Evolutionary conservation across 768 basidiomycete genomes (phyloP), one percentile per base, ranked within the genome.

Genomic region (Termitomyces sp.): DNA sequence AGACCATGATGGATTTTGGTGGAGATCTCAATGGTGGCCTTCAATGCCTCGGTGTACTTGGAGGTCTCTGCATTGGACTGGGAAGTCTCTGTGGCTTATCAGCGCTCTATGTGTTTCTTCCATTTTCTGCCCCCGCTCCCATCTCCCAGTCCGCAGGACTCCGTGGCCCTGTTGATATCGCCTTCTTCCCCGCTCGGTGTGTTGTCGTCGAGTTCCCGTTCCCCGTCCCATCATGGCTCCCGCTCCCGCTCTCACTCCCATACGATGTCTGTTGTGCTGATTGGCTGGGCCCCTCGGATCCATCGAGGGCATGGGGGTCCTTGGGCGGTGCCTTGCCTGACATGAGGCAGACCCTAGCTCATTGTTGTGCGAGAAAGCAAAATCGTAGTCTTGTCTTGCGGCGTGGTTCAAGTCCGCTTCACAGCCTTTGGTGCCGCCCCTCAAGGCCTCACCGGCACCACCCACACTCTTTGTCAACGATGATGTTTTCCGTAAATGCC

Each of bases 311-410:
- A 61, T 89, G 76, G 48, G 89, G 89, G 57, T 88, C 89, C 64
- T 78, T 81, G 64, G 89, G 89, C 66, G 89, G 89, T 54, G 82
- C 85, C 76, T 87, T 89, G 69, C 88, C 87, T 72, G 89, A 89
- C 89, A 91, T 89, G 36, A 5, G 41, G 33, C 41, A 28, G 28
- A 54, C 30, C 33, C 30, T 6, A 33, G 50, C 33, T 6, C 50
- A 33, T 12, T 36, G 23, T 33, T 10, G 50, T 52, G n/a, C 16
- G 47, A 28, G 30, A 26, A 49, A 49, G 18, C n/a, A 49, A 49
- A 47, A 30, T 30, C 5, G 23, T 28, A 26, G 4, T n/a, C 8
- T 43, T 18, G 10, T n/a, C 38, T 13, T 18, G 16, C 40, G n/a
- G 40, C 26, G 20, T 51, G 30, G 20, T n/a, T 20, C 50, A 20